Percentiles rank a stretch among this genome's conserved stretches.
phyloP scores from a whole-genome alignment of 2,329 filamentous ascomycete species.

The Calonectria hawksworthii region DNA sequence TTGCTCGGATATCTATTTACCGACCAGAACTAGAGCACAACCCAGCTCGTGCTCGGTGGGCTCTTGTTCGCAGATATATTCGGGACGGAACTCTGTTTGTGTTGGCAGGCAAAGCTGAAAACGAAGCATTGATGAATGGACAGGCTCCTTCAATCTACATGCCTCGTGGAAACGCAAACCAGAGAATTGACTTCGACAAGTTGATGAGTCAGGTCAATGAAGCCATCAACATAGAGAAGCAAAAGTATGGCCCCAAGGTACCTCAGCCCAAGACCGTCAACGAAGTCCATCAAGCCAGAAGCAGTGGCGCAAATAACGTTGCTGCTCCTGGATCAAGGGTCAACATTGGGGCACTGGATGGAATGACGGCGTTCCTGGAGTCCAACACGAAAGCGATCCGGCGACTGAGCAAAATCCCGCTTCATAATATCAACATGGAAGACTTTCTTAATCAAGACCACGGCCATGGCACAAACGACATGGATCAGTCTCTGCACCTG shows the following conservation, averaged over 20 bases:
- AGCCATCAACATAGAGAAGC: conserved; percentile 6
- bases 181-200: conserved; percentile 39
- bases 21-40: conserved; percentile 66
- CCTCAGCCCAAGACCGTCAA: conserved; percentile 23
- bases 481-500: not conserved
- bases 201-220: conserved; percentile 37
- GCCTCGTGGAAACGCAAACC: conserved; percentile 25
- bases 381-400: conserved; percentile 36
- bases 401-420: conserved; percentile 30
- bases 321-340: conserved; percentile 15
- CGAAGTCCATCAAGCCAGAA: conserved; percentile 31
- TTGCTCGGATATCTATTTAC: conserved; percentile 64
- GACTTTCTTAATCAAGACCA: conserved; percentile 3
- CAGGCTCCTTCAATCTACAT: conserved; percentile 30
- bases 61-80: conserved; percentile 62
- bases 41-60: conserved; percentile 66
- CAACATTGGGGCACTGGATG: conserved; percentile 21
- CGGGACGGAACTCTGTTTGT: conserved; percentile 67
- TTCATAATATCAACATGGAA: conserved; percentile 19
- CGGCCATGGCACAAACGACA: not conserved
- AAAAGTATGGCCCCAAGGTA: not conserved
- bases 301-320: not conserved
- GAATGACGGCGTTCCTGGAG: conserved; percentile 37
- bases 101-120: conserved; percentile 53
- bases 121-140: not conserved